phyloP scores from a whole-genome alignment of 257 asterid genomes.

The Phtheirospermum japonicum region DNA sequence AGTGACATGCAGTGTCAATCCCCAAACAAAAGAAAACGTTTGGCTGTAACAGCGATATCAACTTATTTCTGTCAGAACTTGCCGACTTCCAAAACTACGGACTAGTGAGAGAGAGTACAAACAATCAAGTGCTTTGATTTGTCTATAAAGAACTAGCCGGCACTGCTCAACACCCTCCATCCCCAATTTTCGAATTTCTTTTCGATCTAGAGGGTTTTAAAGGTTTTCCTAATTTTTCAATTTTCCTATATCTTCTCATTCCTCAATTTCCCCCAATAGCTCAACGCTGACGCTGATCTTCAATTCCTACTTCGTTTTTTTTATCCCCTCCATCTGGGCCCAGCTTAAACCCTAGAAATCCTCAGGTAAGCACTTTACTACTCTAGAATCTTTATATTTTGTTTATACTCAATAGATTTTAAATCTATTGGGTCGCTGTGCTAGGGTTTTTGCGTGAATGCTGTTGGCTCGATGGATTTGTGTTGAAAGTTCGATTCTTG shows the following conservation, averaged over 20 bases:
- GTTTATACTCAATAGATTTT: background rate
- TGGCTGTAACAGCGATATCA: conserved; percentile 12
- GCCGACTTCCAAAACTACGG: conserved; percentile 20
- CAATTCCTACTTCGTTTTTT: conserved; percentile 18
- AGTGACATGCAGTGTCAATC: no score
- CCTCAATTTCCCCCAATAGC: background rate
- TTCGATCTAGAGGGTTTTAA: conserved; percentile 21
- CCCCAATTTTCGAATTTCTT: conserved; percentile 18
- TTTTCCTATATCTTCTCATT: background rate
- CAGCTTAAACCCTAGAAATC: conserved; percentile 31
- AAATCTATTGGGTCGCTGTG: background rate
- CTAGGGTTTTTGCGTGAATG: conserved; percentile 25
- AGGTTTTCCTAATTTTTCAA: background rate
- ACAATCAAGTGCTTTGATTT: background rate
- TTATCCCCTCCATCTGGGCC: background rate
- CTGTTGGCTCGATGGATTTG: conserved; percentile 23
- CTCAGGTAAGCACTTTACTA: conserved; percentile 26
- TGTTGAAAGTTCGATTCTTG: conserved; percentile 6
- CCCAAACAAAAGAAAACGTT: no score
- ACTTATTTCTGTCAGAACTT: conserved; percentile 21
- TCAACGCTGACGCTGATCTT: conserved; percentile 19
- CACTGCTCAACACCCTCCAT: conserved; percentile 12
- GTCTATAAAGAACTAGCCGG: conserved; percentile 30
- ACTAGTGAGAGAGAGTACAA: background rate
- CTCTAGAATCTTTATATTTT: background rate